Evolutionary conservation across 768 basidiomycete genomes (phyloP), one percentile per base, ranked within the genome.

Genomic region (Tylopilus cervinicoccineus): DNA sequence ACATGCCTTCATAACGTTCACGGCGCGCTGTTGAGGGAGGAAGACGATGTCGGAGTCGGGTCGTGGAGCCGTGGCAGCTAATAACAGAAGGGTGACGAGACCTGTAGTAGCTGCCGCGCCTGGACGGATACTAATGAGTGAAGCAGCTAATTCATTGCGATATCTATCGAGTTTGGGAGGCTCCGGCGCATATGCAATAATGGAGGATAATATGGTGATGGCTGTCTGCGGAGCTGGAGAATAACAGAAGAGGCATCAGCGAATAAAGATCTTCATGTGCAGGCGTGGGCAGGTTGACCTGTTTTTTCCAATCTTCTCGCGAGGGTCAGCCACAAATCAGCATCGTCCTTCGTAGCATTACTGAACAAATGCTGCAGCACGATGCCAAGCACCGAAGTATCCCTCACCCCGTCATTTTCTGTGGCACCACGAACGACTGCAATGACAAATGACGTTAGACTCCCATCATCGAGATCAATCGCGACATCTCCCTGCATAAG

Each of bases 131-230:
- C 86, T 87, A 0, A 88, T 70, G 5, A 93, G 64, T 17, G 75
- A 76, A n/a, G 90, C 86, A 0, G 95, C 94, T 10, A 94, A 75
- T 66, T 96, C 93, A 63, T 94, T 96, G 17, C 93, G 80, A 60
- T 86, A 88, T 17, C 90, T 76, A 56, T 88, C 85, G 20, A 95
- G 74, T 17, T 79, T 79, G 0, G 77, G 78, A 8, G 82, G 81
- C 54, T 93, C 92, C 2, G 81, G 74, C 0, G 83, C 81, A 20
- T 77, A 76, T 19, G 72, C 68, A 10, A 82, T 76, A 34, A 93
- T 68, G 4, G 83, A 78, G 9, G 75, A 68, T 7, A 86, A 64
- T 46, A 96, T 77, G 2, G 83, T 78, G 56, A 90, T 74, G 0
- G 84, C 75, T 0, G 85, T 77, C 57, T 83, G 75, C 1, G 87